Evolutionary conservation across 495 filamentous ascomycete species (phyloP).

Genomic region (Glarea lozoyensis): DNA sequence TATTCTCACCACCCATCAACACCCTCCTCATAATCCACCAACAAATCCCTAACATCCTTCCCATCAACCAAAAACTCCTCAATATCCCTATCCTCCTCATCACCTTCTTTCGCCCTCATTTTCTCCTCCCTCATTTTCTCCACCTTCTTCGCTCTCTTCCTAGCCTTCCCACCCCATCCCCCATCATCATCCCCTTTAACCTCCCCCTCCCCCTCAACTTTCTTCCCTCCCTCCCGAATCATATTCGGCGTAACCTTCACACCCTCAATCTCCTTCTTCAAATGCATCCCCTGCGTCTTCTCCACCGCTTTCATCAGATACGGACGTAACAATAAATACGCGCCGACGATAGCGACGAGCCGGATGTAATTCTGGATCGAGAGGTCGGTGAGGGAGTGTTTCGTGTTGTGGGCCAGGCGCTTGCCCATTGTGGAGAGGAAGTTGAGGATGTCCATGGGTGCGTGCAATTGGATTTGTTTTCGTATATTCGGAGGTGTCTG

Average conservation of each 20-base stretch:
- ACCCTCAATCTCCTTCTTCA: slow-evolving; percentile 28
- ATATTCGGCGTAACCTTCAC: slow-evolving; percentile 40
- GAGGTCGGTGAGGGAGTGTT: slow-evolving; percentile 44
- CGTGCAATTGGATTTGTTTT: neutral
- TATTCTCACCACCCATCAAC: slow-evolving; percentile 18
- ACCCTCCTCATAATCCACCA: slow-evolving; percentile 40
- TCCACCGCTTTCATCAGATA: slow-evolving; percentile 46
- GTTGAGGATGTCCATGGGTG: neutral
- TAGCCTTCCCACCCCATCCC: slow-evolving; percentile 48
- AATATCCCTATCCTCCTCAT: slow-evolving; percentile 60
- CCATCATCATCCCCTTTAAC: slow-evolving; percentile 25
- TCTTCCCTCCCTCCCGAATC: slow-evolving; percentile 32
- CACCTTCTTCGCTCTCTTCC: slow-evolving; percentile 51
- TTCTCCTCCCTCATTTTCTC: slow-evolving; percentile 42
- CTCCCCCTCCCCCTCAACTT: slow-evolving; percentile 39
- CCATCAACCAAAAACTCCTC: slow-evolving; percentile 64
- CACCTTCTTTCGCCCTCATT: slow-evolving; percentile 32
- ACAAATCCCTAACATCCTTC: slow-evolving; percentile 61
- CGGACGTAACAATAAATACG: slow-evolving; percentile 57
- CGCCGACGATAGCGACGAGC: slow-evolving; percentile 48
- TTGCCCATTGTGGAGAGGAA: neutral
- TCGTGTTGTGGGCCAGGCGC: slow-evolving; percentile 38
- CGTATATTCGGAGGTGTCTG: too few relatives aligned
- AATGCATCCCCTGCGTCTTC: slow-evolving; percentile 32
- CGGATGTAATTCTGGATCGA: slow-evolving; percentile 49